These are phyloP conservation scores for Leishmania guyanensis DNA, from an alignment of 208 protist genomes.

Conservation along the genomic window DNA sequence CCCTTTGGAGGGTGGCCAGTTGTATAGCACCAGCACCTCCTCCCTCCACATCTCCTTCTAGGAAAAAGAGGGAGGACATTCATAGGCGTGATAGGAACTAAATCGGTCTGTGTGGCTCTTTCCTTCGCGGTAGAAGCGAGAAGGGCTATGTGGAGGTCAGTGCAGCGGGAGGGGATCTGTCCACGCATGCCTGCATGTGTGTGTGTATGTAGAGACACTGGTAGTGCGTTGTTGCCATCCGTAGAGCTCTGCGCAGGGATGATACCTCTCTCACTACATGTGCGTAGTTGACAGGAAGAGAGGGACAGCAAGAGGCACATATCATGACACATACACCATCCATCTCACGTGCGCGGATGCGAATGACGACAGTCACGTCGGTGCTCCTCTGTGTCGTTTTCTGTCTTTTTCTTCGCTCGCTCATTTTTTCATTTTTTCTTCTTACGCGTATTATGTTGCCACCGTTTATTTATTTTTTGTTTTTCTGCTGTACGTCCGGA, in stretches of 20 bases:
- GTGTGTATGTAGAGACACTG: neutral
- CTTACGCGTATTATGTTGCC: neutral
- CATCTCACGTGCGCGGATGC: neutral
- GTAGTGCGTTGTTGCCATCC: neutral
- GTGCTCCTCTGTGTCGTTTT: neutral
- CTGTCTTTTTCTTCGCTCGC: neutral
- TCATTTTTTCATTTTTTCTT: neutral
- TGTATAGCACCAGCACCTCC: neutral
- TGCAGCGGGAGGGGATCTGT: neutral
- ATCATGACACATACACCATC: neutral
- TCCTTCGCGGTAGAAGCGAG: neutral
- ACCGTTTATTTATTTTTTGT: neutral
- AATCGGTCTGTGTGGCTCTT: neutral
- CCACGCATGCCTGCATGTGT: neutral
- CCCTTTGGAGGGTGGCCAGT: neutral
- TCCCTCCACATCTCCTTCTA: constrained; percentile 2
- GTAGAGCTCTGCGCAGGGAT: too few relatives aligned
- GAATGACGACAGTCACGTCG: neutral
- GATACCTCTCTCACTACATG: neutral
- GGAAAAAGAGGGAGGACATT: neutral
- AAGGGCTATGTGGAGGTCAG: neutral
- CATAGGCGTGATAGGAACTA: neutral
- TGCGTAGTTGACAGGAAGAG: neutral
- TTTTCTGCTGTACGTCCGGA: neutral
- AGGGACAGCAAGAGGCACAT: neutral